These are phyloP conservation scores for Cordyceps farinosa DNA, from an alignment of 2,329 filamentous ascomycete genomes.

Conservation along the genomic window DNA sequence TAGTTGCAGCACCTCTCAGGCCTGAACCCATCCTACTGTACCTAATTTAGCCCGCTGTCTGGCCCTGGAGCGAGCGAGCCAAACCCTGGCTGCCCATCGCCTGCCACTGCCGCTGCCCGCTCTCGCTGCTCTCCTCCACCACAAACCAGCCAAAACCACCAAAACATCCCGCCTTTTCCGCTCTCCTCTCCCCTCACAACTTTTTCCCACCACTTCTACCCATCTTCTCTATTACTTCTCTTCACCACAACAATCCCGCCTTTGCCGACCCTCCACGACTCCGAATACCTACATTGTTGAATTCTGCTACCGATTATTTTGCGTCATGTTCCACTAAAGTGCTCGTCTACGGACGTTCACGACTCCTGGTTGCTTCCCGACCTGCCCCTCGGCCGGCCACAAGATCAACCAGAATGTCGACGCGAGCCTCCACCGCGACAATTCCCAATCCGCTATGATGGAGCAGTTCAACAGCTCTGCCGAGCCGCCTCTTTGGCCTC, in stretches of 20 bases:
- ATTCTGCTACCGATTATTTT: neutral
- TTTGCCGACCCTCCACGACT: neutral
- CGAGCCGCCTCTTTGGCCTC: slow-evolving; percentile 10
- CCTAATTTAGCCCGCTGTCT: too few relatives aligned
- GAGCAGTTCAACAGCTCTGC: slow-evolving; percentile 18
- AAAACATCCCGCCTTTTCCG: slow-evolving; percentile 16
- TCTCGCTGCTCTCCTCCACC: neutral
- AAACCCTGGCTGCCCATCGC: neutral
- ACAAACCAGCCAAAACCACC: slow-evolving; percentile 11
- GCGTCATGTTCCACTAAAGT: slow-evolving; percentile 13
- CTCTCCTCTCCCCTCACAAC: slow-evolving; percentile 10
- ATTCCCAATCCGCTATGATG: slow-evolving; percentile 20
- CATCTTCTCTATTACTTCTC: neutral
- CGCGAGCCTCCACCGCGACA: slow-evolving; percentile 16
- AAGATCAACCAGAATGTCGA: slow-evolving; percentile 15
- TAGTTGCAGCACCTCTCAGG: neutral
- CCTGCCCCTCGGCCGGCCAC: slow-evolving; percentile 11
- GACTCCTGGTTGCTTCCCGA: slow-evolving; percentile 8
- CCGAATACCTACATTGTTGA: neutral
- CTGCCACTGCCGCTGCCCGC: neutral
- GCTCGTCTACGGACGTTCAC: slow-evolving; percentile 16
- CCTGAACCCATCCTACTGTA: neutral
- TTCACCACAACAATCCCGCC: neutral
- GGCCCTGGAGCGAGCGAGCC: too few relatives aligned
- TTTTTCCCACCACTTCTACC: neutral